Conservation (phyloP, 2,329 filamentous ascomycete genomes). For the Penicillium hesseltinei region DNA sequence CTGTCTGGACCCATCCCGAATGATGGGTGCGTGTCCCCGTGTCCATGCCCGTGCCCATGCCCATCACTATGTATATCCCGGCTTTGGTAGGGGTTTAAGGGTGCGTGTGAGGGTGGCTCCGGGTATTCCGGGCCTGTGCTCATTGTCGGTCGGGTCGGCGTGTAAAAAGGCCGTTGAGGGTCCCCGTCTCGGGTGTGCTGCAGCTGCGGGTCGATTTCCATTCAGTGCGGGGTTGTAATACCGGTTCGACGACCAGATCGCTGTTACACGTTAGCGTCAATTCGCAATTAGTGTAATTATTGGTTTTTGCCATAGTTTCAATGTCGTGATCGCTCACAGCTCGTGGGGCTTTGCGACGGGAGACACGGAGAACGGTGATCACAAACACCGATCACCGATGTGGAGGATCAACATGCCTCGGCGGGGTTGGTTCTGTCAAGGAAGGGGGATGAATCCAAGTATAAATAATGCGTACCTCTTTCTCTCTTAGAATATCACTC, state of each 20-base stretch:
- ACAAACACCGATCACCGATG: slow-evolving; percentile 26
- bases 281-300: too few species aligned
- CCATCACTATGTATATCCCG: neutral
- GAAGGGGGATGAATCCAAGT: neutral
- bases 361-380: slow-evolving; percentile 19
- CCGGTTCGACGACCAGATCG: neutral
- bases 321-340: neutral
- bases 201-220: slow-evolving; percentile 38
- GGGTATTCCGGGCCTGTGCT: slow-evolving; percentile 24
- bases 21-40: neutral
- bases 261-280: neutral
- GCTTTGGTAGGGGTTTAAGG: slow-evolving; percentile 11
- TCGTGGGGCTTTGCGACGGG: neutral
- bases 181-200: slow-evolving; percentile 20
- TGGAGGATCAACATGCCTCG: slow-evolving; percentile 4
- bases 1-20: slow-evolving; percentile 1
- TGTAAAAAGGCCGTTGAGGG: slow-evolving; percentile 10
- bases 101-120: slow-evolving; percentile 28
- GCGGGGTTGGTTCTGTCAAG: neutral
- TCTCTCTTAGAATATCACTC: neutral
- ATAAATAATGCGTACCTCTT: neutral
- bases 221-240: slow-evolving; percentile 9
- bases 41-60: neutral
- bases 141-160: slow-evolving; percentile 10
- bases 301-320: neutral